Evolutionary conservation across 2,329 filamentous ascomycete genomes (phyloP).

Genomic region (Monilinia aucupariae): DNA sequence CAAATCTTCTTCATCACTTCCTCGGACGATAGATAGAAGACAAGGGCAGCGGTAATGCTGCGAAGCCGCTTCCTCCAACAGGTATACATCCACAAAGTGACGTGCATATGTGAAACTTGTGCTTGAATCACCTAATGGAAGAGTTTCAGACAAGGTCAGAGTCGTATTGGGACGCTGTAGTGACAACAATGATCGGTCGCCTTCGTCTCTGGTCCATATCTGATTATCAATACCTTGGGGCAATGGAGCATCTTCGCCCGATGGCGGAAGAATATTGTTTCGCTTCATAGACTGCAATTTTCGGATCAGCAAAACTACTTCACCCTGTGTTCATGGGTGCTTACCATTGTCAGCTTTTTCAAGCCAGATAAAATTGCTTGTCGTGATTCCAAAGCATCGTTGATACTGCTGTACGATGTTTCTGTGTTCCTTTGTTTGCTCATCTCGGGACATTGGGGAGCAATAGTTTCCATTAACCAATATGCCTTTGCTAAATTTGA

Average conservation of each 20-base stretch:
- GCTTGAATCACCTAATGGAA: slow-evolving; percentile 71
- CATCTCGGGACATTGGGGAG: slow-evolving; percentile 31
- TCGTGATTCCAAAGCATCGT: slow-evolving; percentile 45
- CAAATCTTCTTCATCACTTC: slow-evolving; percentile 62
- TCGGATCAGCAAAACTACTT: neutral
- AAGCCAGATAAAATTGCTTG: slow-evolving; percentile 58
- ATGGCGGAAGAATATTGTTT: slow-evolving; percentile 67
- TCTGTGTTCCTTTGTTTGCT: slow-evolving; percentile 24
- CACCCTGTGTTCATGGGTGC: neutral
- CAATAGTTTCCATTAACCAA: slow-evolving; percentile 64
- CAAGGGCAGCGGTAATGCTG: slow-evolving; percentile 67
- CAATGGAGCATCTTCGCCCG: slow-evolving; percentile 59
- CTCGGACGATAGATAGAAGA: slow-evolving; percentile 68
- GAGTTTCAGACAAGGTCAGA: slow-evolving; percentile 53
- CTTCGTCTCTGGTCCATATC: slow-evolving; percentile 69
- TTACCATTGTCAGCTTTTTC: slow-evolving; percentile 59
- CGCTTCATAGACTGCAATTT: slow-evolving; percentile 65
- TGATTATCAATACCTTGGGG: slow-evolving; percentile 73
- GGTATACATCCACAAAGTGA: slow-evolving; percentile 65
- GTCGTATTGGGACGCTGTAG: slow-evolving; percentile 29
- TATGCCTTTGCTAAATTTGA: slow-evolving; percentile 79
- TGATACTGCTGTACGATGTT: slow-evolving; percentile 27
- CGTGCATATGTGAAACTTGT: slow-evolving; percentile 74
- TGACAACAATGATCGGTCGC: slow-evolving; percentile 29
- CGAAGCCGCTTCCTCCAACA: slow-evolving; percentile 67